phyloP scores from a whole-genome alignment of 768 basidiomycete genomes.

The Hypsizygus marmoreus region DNA sequence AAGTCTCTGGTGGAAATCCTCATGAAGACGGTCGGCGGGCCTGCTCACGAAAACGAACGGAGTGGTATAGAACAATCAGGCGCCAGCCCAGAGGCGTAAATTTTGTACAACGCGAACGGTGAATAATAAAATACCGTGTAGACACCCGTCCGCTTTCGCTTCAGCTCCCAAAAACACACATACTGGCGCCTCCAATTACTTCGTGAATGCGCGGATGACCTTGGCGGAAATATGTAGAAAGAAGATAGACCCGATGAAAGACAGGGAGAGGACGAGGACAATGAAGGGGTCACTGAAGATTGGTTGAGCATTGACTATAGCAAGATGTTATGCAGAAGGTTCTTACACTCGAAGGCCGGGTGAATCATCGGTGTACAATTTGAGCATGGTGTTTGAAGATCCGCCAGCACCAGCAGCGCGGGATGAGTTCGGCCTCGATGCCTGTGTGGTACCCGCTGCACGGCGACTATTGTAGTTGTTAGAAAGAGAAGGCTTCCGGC shows the following conservation, averaged over 20 bases:
- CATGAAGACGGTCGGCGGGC: no score
- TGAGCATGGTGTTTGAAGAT: slow-evolving; percentile 97
- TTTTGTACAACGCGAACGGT: slow-evolving; percentile 38
- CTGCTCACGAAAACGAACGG: slow-evolving; percentile 9
- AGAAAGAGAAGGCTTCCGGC: slow-evolving; percentile 4
- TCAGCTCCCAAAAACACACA: slow-evolving; percentile 7
- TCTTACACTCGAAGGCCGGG: slow-evolving; percentile 96
- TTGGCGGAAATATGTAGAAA: slow-evolving; percentile 98
- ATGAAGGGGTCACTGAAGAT: slow-evolving; percentile 87
- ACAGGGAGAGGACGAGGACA: slow-evolving; percentile 91
- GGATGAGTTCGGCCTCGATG: slow-evolving; percentile 77
- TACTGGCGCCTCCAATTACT: slow-evolving; percentile 42
- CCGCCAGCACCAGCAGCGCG: slow-evolving; percentile 95
- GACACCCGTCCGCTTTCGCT: slow-evolving; percentile 10
- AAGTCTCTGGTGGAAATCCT: no score
- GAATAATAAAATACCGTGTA: slow-evolving; percentile 32
- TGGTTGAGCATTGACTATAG: slow-evolving; percentile 1
- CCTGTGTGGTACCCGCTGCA: slow-evolving; percentile 61
- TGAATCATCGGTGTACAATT: slow-evolving; percentile 97
- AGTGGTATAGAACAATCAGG: slow-evolving; percentile 36
- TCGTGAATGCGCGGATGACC: slow-evolving; percentile 87
- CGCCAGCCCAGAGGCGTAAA: slow-evolving; percentile 29
- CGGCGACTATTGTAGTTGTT: slow-evolving; percentile 55
- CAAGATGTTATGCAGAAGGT: slow-evolving; percentile 6
- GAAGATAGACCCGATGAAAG: slow-evolving; percentile 98